phyloP scores from a whole-genome alignment of 129 eudicot genomes.

The sunflower (Helianthus annuus) region HanXRQr2.0-SUNRISE NC_035435.2:158642644-158643143 shows the following conservation, averaged over 20 bases:
- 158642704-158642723: slow-evolving; percentile 55
- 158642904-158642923: slow-evolving; percentile 51
- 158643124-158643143: slow-evolving; percentile 23
- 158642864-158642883: slow-evolving; percentile 26
- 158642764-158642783: slow-evolving; percentile 20
- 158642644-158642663: slow-evolving; percentile 6
- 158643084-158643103: slow-evolving; percentile 22
- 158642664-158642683: not conserved
- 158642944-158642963: slow-evolving; percentile 60
- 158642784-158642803: slow-evolving; percentile 36
- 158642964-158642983: slow-evolving; percentile 10
- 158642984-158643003: slow-evolving; percentile 17
- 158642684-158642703: slow-evolving; percentile 30
- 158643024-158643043: slow-evolving; percentile 18
- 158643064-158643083: slow-evolving; percentile 15
- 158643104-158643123: slow-evolving; percentile 30
- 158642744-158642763: slow-evolving; percentile 31
- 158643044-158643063: slow-evolving; percentile 21
- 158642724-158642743: slow-evolving; percentile 66
- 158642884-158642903: slow-evolving; percentile 56
- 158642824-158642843: slow-evolving; percentile 17
- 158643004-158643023: slow-evolving; percentile 13
- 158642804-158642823: slow-evolving; percentile 29
- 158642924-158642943: slow-evolving; percentile 53
- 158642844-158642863: slow-evolving; percentile 31